phyloP scores from a whole-genome alignment of 352 stramenopile species.

The Globisporangium apiculatum region DNA sequence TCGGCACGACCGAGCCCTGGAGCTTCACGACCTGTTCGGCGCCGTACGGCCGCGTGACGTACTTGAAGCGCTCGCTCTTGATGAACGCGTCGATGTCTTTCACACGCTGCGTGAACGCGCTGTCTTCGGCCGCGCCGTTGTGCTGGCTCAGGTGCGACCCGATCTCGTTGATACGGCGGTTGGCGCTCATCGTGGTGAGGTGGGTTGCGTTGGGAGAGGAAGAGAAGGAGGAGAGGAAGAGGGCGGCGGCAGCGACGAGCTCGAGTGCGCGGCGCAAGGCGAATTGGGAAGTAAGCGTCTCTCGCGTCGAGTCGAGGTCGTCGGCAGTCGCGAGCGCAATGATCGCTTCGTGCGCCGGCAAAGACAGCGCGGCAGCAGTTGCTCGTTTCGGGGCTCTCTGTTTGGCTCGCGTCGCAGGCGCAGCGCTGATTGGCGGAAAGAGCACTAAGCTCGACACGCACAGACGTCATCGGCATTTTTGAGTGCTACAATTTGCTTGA shows the following conservation, averaged over 20 bases:
- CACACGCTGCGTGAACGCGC: constrained; percentile 48
- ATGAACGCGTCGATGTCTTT: constrained; percentile 73
- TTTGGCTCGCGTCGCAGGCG: constrained; percentile 10
- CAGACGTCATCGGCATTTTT: constrained; percentile 43
- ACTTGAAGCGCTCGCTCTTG: constrained; percentile 63
- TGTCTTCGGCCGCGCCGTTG: constrained; percentile 54
- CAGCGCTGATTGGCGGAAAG: constrained; percentile 21
- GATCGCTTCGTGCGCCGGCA: background rate
- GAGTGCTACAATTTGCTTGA: constrained; percentile 5
- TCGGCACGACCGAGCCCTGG: constrained; percentile 57
- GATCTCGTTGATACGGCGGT: constrained; percentile 71
- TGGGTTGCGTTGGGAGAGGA: background rate
- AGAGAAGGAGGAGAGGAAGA: constrained; percentile 1
- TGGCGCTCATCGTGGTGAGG: constrained; percentile 39
- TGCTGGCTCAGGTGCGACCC: constrained; percentile 57
- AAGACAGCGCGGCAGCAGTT: background rate
- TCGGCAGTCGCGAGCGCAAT: background rate
- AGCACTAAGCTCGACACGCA: constrained; percentile 24
- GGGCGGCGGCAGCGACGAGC: background rate
- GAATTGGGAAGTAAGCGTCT: constrained; percentile 39
- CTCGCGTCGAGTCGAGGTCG: background rate
- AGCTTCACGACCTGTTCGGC: constrained; percentile 85
- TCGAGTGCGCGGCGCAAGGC: constrained; percentile 20
- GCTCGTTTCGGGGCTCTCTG: constrained; percentile 1
- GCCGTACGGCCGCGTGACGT: constrained; percentile 73